These are phyloP conservation scores for Aspergillus avenaceus DNA, from an alignment of 495 filamentous ascomycete species.

Conservation along the genomic window DNA sequence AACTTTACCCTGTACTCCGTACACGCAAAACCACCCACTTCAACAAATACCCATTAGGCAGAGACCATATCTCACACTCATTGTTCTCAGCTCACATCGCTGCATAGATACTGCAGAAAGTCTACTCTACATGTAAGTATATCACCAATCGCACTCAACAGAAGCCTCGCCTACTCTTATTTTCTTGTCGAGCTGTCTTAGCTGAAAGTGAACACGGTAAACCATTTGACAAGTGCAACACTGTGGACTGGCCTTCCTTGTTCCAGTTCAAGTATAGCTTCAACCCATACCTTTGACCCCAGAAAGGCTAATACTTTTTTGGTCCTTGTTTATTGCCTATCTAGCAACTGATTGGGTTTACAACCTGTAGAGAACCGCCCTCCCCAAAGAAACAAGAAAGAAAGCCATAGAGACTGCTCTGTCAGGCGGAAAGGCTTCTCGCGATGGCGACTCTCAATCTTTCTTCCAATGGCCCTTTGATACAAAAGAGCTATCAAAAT, in stretches of 20 bases:
- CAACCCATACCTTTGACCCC: neutral
- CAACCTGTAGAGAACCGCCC: neutral
- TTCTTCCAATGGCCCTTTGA: conserved; percentile 85
- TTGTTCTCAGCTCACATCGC: neutral
- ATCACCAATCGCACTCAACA: too few species aligned
- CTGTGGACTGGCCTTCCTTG: neutral
- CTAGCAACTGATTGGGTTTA: too few species aligned
- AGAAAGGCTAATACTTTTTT: neutral
- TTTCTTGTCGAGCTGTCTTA: too few species aligned
- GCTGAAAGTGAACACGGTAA: too few species aligned
- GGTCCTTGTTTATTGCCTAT: neutral
- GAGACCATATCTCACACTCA: neutral
- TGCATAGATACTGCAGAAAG: neutral
- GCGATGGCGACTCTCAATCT: conserved; percentile 89
- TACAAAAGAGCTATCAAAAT: conserved; percentile 85
- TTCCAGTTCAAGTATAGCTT: neutral
- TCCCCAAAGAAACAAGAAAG: too few species aligned
- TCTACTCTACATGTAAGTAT: neutral
- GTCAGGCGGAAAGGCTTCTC: neutral
- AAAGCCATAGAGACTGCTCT: neutral
- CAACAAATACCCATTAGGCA: neutral
- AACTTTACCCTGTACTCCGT: neutral
- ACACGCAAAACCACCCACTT: neutral
- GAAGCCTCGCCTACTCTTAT: too few species aligned
- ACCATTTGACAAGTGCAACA: neutral